phyloP scores from a whole-genome alignment of 345 rosid genomes.

The Barbarea vulgaris region DNA sequence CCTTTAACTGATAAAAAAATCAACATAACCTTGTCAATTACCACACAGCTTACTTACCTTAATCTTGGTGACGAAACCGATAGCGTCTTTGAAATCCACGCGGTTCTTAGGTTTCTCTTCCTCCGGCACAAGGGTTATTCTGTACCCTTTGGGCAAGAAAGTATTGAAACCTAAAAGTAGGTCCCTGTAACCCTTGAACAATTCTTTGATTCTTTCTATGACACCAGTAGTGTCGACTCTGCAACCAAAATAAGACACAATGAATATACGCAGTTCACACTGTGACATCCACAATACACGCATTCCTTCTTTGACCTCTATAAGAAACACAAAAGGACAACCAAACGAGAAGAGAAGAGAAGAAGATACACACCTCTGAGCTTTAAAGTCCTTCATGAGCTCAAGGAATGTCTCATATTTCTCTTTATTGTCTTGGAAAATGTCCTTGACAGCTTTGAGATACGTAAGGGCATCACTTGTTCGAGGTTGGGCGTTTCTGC shows the following conservation, averaged over 20 bases:
- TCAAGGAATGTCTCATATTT: slow-evolving; percentile 84
- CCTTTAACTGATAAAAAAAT: slow-evolving; percentile 17
- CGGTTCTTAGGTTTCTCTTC: slow-evolving; percentile 70
- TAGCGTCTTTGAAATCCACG: slow-evolving; percentile 84
- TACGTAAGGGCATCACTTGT: slow-evolving; percentile 74
- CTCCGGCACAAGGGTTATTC: slow-evolving; percentile 69
- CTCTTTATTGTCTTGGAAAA: slow-evolving; percentile 73
- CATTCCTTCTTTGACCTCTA: not conserved
- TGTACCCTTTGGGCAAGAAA: slow-evolving; percentile 88
- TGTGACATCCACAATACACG: not conserved
- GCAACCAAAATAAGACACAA: slow-evolving; percentile 36
- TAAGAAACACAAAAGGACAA: not conserved
- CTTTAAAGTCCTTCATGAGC: slow-evolving; percentile 94
- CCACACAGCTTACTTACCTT: slow-evolving; percentile 50
- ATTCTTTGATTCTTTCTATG: slow-evolving; percentile 76
- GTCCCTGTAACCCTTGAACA: slow-evolving; percentile 83
- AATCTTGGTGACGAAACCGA: slow-evolving; percentile 86
- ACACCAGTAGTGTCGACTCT: slow-evolving; percentile 90
- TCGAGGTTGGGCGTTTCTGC: slow-evolving; percentile 72
- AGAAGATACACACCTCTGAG: slow-evolving; percentile 70
- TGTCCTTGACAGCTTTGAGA: slow-evolving; percentile 84
- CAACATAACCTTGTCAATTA: slow-evolving; percentile 16
- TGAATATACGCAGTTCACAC: slow-evolving; percentile 3
- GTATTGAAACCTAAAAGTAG: slow-evolving; percentile 91
- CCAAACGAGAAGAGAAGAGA: slow-evolving; percentile 22